Conservation (phyloP, 768 basidiomycete species). For the Saitozyma sp. region DNA sequence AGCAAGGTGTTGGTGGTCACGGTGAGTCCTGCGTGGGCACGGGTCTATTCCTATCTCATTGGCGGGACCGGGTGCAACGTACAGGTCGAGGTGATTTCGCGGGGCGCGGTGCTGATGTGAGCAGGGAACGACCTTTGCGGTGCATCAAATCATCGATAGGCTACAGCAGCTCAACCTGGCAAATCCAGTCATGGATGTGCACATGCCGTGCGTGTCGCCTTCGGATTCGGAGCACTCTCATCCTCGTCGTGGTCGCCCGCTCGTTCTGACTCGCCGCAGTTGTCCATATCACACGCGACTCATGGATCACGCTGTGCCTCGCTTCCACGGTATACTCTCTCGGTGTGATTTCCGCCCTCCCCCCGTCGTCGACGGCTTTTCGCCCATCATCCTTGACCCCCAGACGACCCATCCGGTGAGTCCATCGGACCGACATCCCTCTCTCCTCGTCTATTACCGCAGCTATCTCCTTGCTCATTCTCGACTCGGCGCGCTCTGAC, state of each 20-base stretch:
- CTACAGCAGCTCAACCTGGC: conserved; percentile 40
- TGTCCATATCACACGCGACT: conserved; percentile 47
- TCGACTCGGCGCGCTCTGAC: background rate
- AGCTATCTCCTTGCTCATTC: background rate
- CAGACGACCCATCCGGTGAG: conserved; percentile 39
- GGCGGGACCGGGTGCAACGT: too few relatives aligned
- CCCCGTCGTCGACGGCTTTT: background rate
- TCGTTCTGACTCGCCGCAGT: conserved; percentile 9
- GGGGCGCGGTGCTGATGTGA: conserved; percentile 3
- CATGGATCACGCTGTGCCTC: conserved; percentile 42
- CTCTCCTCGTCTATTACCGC: background rate
- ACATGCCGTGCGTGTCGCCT: conserved; percentile 42
- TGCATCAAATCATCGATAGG: conserved; percentile 39
- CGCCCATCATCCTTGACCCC: conserved; percentile 35
- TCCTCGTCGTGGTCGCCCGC: background rate
- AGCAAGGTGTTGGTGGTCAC: conserved; percentile 45
- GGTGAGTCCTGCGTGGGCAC: conserved; percentile 27
- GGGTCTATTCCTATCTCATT: background rate
- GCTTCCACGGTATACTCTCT: conserved; percentile 28
- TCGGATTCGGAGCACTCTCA: too few relatives aligned
- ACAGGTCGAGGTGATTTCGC: too few relatives aligned
- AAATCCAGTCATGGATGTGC: conserved; percentile 50
- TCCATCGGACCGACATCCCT: too few relatives aligned
- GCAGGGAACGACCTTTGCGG: conserved; percentile 45
- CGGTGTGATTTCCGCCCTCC: conserved; percentile 17